Conservation (phyloP, 23 red algal genomes). For the Gracilaria caudata region DNA sequence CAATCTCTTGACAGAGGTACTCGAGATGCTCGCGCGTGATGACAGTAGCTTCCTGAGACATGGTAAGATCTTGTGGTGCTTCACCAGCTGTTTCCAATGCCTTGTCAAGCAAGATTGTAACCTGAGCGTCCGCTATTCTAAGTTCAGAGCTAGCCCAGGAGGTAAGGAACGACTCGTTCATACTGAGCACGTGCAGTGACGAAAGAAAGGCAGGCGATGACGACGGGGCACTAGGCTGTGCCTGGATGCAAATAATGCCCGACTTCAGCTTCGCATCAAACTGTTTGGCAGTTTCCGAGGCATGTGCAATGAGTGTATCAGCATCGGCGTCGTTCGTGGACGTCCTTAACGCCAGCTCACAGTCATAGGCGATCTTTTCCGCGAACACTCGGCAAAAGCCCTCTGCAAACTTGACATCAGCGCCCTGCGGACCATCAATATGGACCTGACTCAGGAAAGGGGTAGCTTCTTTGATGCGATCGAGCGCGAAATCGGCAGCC, state of each 20-base stretch:
- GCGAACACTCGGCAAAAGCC: conserved; percentile 76
- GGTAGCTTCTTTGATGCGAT: conserved; percentile 63
- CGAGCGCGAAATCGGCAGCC: conserved; percentile 79
- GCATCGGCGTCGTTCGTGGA: conserved; percentile 61
- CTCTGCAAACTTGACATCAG: conserved; percentile 73
- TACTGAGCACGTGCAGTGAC: conserved; percentile 55
- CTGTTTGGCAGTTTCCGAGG: conserved; percentile 61
- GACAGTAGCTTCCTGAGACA: neutral
- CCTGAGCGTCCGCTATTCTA: conserved; percentile 55
- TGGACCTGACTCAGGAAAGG: conserved; percentile 59
- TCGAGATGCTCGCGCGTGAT: conserved; percentile 34
- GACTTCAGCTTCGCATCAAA: conserved; percentile 70
- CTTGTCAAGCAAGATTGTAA: conserved; percentile 14
- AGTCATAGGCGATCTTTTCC: conserved; percentile 76
- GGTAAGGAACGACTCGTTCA: conserved; percentile 67
- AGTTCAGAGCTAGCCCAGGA: conserved; percentile 68
- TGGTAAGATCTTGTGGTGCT: neutral
- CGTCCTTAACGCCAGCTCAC: conserved; percentile 52
- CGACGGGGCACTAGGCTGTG: neutral
- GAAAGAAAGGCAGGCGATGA: conserved; percentile 37
- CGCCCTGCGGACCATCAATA: conserved; percentile 50
- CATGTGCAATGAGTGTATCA: conserved; percentile 61
- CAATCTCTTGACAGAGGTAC: conserved; percentile 55
- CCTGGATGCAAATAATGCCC: conserved; percentile 39
- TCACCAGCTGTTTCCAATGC: neutral